Base-by-base conservation (phyloP, 1,284 basidiomycete species). In the Sporisorium graminicola region DNA sequence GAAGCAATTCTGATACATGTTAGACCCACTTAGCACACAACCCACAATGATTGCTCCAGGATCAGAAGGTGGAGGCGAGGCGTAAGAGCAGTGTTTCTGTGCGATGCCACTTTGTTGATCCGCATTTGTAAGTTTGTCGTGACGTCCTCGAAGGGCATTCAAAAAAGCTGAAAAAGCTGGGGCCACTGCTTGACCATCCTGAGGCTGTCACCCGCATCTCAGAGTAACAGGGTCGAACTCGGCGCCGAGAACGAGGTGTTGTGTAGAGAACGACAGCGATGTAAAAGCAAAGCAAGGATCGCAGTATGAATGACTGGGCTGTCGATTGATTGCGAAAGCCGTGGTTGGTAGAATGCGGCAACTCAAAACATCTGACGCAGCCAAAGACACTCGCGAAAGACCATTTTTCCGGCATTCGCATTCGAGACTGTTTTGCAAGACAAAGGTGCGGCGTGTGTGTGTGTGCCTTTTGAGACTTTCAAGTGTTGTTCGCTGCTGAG, bases 21-120 rank as follows among this genome's bases (percentile, higher is more conserved):
- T 50, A 50, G 24, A 31, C 10, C 24, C 12, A 14, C 18, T 9
- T 12, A 20, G 16, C 9, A 31, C 29, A 31, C 49, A 26, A 9
- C n/a, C 8, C 16, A 26, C 16, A 18, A 29, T 27, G 27, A 29
- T 29, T 8, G 49, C 29, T 4, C 29, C 29, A 12, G 31, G 54
- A 10, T 12, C 10, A 44, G 55, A 26, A 40, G 33, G 56, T 58
- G 56, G 56, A 58, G 56, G 56, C 49, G 20, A 12, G 56, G 56
- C 56, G 49, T 33, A 5, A 24, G 29, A 18, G 18, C 35, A 47
- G 54, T 56, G 37, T 37, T 8, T 54, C n/a, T 47, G 13, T 16
- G 20, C n/a, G 7, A 16, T 31, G 53, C 40, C 31, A 13, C 18
- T 16, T 16, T 33, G 10, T 33, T 22, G 12, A 16, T 49, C 52